phyloP scores from a whole-genome alignment of 352 stramenopile genomes.

The Phytophthora tubulina region DNA sequence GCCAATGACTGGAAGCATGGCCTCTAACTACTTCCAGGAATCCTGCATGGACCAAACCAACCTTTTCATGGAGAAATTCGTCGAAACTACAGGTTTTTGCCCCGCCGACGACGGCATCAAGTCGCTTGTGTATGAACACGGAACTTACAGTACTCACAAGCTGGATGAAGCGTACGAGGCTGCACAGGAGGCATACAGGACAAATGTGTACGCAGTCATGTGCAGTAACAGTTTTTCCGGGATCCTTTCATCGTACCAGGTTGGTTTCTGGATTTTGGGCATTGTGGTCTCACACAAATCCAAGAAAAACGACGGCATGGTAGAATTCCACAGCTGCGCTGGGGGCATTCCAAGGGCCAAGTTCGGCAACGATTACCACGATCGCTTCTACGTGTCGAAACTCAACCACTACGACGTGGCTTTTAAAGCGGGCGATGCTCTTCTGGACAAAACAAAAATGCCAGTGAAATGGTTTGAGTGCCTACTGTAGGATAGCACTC shows the following conservation, averaged over 20 bases:
- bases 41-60: constrained; percentile 42
- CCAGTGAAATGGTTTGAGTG: constrained; percentile 61
- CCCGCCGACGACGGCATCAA: constrained; percentile 39
- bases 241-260: constrained; percentile 43
- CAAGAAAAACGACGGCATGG: constrained; percentile 40
- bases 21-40: constrained; percentile 38
- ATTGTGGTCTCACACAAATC: constrained; percentile 44
- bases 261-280: constrained; percentile 34
- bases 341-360: constrained; percentile 33
- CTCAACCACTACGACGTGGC: constrained; percentile 48
- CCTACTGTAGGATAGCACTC: constrained; percentile 30
- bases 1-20: constrained; percentile 46
- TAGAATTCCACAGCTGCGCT: constrained; percentile 45
- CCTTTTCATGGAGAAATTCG: constrained; percentile 34
- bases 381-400: constrained; percentile 45
- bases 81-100: constrained; percentile 39
- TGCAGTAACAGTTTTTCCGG: constrained; percentile 49
- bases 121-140: constrained; percentile 48
- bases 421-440: constrained; percentile 50
- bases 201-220: constrained; percentile 47
- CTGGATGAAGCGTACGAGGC: constrained; percentile 38
- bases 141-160: constrained; percentile 26
- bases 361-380: constrained; percentile 41
- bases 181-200: constrained; percentile 38
- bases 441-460: constrained; percentile 44